Evolutionary conservation across 805 yeast species (phyloP), one percentile per base, ranked within the genome.

Genomic region (Spathaspora gorwiae): DNA sequence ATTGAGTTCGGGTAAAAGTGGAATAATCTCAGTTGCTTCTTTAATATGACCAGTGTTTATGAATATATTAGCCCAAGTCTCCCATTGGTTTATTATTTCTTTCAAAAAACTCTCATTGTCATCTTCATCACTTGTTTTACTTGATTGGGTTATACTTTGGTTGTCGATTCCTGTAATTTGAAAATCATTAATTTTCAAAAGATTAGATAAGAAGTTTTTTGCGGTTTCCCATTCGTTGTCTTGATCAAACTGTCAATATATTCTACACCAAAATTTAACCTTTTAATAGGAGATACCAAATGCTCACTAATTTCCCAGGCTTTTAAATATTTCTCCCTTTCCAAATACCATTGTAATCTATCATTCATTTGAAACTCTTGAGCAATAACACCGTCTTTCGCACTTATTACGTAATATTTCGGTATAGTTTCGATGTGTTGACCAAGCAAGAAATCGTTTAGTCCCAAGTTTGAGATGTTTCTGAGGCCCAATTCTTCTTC

Each of bases 221-320:
- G 89, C 84, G 15, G 66, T 68, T 0, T 53, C 54, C 92, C 92
- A 87, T 1, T 75, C 55, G 9, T 72, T 72, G 1, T 59, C 53
- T 14, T 58, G 1, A 80, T 53, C 26, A 75, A 70, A 2, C 53
- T 44, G 36, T 79, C 74, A 13, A 79, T 68, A 60, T 81, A 81
- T 38, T 72, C 70, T 6, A 80, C 54, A 2, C 96, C 97, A 33
- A 80, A 70, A 34, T 72, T 66, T 9, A 84, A 60, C 41, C 92
- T 63, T 48, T 79, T 79, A 3, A 57, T 47, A 9, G 73, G 70
- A 8, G 71, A 62, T 1, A 84, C 67, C 50, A 87, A 66, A 51
- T 76, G 77, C 40, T 73, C 78, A 47, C 94, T 78, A 57, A 88
- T 80, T 35, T 75, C 73, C 95, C 96, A 92, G 0, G 97, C 97